Percentiles rank a stretch among this genome's conserved stretches.
These are phyloP conservation scores for Trichoderma guizhouense DNA, from an alignment of 2,329 filamentous ascomycete genomes.

Conservation along the genomic window DNA sequence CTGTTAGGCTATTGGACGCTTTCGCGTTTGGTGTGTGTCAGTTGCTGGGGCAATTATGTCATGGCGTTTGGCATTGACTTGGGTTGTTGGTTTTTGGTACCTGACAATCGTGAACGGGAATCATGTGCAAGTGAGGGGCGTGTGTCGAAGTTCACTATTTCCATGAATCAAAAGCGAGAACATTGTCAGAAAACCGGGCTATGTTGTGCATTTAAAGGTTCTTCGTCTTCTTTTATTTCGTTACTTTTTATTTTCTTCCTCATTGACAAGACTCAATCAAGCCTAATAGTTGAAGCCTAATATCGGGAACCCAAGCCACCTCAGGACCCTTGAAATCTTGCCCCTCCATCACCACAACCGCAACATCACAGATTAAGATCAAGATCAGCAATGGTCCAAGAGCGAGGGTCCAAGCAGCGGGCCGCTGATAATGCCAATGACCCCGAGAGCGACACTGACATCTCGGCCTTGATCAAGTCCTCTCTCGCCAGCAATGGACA, in stretches of 20 bases:
- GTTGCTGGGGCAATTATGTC: conserved; percentile 34
- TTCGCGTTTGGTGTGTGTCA: conserved; percentile 8
- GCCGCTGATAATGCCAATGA: conserved; percentile 35
- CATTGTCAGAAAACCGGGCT: conserved; percentile 32
- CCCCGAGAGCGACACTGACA: conserved; percentile 34
- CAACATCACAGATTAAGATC: neutral
- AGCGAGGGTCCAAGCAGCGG: conserved; percentile 44
- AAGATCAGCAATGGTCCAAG: conserved; percentile 45
- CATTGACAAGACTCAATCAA: neutral
- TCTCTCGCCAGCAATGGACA: conserved; percentile 27
- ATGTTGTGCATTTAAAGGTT: conserved; percentile 31
- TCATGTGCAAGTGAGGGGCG: conserved; percentile 14
- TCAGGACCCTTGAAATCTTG: neutral
- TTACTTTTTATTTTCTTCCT: conserved; percentile 23
- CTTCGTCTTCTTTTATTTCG: conserved; percentile 23
- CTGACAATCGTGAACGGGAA: conserved; percentile 22
- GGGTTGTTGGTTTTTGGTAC: conserved; percentile 4
- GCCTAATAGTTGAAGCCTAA: conserved; percentile 2
- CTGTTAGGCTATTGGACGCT: neutral
- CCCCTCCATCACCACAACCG: neutral
- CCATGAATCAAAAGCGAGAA: conserved; percentile 22
- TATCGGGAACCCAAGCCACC: neutral
- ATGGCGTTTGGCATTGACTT: conserved; percentile 18
- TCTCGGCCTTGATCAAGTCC: conserved; percentile 32
- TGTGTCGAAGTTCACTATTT: conserved; percentile 17